These are phyloP conservation scores for Lithospermum erythrorhizon DNA, from an alignment of 257 asterid species.

Conservation along the genomic window DNA sequence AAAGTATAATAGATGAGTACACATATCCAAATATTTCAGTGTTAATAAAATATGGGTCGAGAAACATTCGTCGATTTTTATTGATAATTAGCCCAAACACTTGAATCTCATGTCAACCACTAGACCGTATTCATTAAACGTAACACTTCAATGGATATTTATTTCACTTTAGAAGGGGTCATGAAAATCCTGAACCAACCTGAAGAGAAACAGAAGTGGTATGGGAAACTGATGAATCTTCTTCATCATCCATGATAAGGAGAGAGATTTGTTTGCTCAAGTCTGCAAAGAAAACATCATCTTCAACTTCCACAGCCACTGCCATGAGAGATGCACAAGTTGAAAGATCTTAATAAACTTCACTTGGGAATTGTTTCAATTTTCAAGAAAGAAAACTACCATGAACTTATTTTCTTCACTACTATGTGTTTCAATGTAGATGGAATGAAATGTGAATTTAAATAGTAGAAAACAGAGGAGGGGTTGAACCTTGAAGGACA, in stretches of 20 bases:
- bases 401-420: not conserved
- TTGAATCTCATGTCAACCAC: no score
- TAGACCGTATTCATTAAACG: no score
- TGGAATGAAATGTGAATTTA: constrained; percentile 19
- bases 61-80: not conserved
- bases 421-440: not conserved
- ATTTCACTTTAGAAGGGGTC: not conserved
- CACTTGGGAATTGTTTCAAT: constrained; percentile 1
- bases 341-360: not conserved
- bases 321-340: not conserved
- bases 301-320: constrained; percentile 44
- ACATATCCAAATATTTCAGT: not conserved
- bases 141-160: no score
- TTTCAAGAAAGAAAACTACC: no score
- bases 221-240: constrained; percentile 23
- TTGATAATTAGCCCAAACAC: no score
- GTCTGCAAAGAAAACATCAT: constrained; percentile 59
- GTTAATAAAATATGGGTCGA: not conserved
- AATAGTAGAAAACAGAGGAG: constrained; percentile 22
- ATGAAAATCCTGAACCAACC: constrained; percentile 18
- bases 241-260: constrained; percentile 76
- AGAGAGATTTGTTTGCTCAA: constrained; percentile 46
- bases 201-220: constrained; percentile 40
- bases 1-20: not conserved
- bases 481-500: constrained; percentile 23